Evolutionary conservation across 78 protist species (phyloP).

Genomic region (Dictyostelium intermedium): DNA sequence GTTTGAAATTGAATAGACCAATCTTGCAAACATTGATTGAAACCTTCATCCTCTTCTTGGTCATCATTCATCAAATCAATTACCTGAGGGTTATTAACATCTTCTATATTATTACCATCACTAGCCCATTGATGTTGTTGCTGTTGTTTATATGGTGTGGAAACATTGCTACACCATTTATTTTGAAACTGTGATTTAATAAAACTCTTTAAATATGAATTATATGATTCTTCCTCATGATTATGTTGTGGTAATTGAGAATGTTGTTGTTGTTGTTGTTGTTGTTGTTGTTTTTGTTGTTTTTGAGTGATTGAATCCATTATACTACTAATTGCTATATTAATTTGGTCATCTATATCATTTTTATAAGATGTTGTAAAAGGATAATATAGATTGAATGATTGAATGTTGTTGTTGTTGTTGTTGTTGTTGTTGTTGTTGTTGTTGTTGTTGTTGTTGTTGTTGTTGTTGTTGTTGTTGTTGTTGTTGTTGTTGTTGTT

Average conservation of each 20-base stretch:
- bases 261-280: neutral
- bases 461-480: no score
- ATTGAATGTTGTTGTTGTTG: neutral
- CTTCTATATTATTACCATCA: neutral
- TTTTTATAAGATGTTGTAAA: neutral
- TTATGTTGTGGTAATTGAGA: no score
- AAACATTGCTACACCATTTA: neutral
- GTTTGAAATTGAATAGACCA: neutral
- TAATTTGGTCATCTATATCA: neutral
- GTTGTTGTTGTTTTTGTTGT: neutral
- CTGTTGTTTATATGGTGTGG: neutral
- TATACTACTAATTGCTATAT: neutral
- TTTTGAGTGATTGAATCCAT: neutral
- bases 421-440: neutral
- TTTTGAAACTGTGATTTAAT: neutral
- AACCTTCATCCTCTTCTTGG: neutral
- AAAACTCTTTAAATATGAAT: neutral
- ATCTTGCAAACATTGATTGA: neutral
- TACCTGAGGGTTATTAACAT: neutral
- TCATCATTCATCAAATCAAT: neutral
- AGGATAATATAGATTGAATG: neutral
- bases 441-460: no score
- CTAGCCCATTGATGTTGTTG: neutral
- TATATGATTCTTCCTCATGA: neutral
- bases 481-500: no score